A percentile compares a stretch with the other conserved stretches of the same genome.
These are phyloP conservation scores for Przewalskia tangutica DNA, from an alignment of 257 asterid species.

Conservation along the genomic window DNA sequence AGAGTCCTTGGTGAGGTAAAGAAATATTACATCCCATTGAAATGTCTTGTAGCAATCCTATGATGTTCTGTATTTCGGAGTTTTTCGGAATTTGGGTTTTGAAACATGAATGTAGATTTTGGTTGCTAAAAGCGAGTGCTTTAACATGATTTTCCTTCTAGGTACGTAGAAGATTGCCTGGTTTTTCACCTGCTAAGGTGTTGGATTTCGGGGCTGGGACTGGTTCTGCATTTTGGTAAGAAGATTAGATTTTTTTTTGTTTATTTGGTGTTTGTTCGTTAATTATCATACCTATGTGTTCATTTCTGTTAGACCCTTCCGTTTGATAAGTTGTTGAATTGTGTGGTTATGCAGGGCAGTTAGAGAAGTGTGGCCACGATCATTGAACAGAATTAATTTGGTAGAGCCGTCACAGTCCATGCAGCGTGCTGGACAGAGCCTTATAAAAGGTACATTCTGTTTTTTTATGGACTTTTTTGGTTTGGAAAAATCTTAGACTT, in stretches of 20 bases:
- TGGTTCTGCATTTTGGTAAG: constrained; percentile 96
- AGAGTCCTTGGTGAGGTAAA: constrained; percentile 86
- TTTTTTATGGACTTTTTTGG: neutral
- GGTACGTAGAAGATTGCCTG: constrained; percentile 85
- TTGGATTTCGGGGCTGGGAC: constrained; percentile 99
- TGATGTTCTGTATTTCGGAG: neutral
- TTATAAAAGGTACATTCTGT: constrained; percentile 46
- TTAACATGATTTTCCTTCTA: constrained; percentile 13
- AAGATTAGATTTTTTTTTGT: constrained; percentile 4
- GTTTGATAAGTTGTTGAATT: neutral
- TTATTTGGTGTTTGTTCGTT: neutral
- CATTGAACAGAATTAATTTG: constrained; percentile 58
- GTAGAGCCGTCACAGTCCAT: constrained; percentile 97
- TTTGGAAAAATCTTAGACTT: neutral
- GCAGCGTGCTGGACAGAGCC: constrained; percentile 90
- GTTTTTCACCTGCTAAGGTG: constrained; percentile 65
- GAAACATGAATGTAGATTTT: neutral
- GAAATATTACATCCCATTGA: neutral
- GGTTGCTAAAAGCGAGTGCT: constrained; percentile 1
- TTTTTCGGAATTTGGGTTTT: neutral
- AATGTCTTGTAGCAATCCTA: neutral
- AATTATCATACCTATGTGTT: neutral
- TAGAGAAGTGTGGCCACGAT: constrained; percentile 93
- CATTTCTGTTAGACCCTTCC: neutral
- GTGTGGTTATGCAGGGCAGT: constrained; percentile 52